Percentiles rank a stretch among this genome's conserved stretches.
Evolutionary conservation across 352 stramenopile species (phyloP).

Genomic region (Phytophthora idaei): DNA sequence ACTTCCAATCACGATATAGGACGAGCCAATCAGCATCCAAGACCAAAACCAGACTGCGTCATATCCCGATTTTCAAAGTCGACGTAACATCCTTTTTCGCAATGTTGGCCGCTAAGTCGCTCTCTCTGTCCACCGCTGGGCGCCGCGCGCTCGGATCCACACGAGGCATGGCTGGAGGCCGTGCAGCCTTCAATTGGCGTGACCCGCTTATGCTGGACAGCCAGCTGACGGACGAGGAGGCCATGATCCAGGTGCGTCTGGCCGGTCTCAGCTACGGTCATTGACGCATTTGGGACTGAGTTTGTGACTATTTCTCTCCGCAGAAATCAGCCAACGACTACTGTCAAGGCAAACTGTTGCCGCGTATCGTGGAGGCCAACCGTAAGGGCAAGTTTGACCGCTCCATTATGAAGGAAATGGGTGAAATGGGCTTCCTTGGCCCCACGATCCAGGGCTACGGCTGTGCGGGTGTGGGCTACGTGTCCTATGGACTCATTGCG

Average conservation of each 20-base stretch:
- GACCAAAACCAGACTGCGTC: slow-evolving; percentile 7
- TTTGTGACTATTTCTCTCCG: not conserved
- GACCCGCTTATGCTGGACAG: slow-evolving; percentile 77
- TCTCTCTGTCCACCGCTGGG: slow-evolving; percentile 24
- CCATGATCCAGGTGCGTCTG: slow-evolving; percentile 84
- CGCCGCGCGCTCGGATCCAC: slow-evolving; percentile 35
- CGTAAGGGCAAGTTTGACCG: slow-evolving; percentile 95
- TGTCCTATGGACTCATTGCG: slow-evolving; percentile 97
- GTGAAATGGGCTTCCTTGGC: slow-evolving; percentile 94
- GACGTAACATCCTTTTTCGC: slow-evolving; percentile 14
- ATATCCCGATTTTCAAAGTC: slow-evolving; percentile 32
- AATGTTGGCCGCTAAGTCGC: slow-evolving; percentile 38
- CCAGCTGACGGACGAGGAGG: slow-evolving; percentile 91
- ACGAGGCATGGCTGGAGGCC: slow-evolving; percentile 53
- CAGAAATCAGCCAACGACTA: slow-evolving; percentile 93
- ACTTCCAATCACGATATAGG: slow-evolving; percentile 40
- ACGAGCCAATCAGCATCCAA: slow-evolving; percentile 36
- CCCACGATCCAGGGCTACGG: slow-evolving; percentile 95
- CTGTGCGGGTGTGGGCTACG: slow-evolving; percentile 94
- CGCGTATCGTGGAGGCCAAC: slow-evolving; percentile 94
- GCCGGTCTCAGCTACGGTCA: slow-evolving; percentile 2
- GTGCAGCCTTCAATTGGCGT: slow-evolving; percentile 76
- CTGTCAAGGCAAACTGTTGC: slow-evolving; percentile 94
- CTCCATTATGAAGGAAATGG: slow-evolving; percentile 95
- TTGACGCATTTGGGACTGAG: slow-evolving; percentile 5